These are phyloP conservation scores for Cymbidium sinense DNA, from an alignment of 106 monocot genomes.

Conservation along the genomic window DNA sequence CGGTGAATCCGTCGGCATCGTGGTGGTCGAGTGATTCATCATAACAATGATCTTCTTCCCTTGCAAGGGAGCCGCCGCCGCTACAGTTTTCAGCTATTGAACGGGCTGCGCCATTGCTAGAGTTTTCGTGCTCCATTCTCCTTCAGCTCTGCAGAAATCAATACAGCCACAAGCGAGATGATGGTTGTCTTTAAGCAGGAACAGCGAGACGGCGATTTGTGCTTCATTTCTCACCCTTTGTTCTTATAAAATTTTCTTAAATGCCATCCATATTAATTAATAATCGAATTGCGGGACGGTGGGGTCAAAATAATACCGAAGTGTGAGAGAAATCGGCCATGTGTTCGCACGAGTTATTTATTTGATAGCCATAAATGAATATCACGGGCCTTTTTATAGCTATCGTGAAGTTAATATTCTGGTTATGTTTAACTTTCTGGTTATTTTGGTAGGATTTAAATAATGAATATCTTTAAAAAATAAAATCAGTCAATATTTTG, in stretches of 20 bases:
- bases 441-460: too few relatives aligned
- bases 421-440: too few relatives aligned
- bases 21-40: background rate
- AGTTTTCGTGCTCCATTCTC: slow-evolving; percentile 3
- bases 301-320: too few relatives aligned
- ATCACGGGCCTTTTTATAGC: too few relatives aligned
- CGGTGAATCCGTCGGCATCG: background rate
- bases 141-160: background rate
- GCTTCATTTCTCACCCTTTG: background rate
- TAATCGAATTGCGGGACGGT: too few relatives aligned
- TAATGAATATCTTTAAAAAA: too few relatives aligned
- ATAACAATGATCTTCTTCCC: background rate
- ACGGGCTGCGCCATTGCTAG: background rate
- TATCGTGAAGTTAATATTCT: too few relatives aligned
- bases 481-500: too few relatives aligned
- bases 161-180: background rate
- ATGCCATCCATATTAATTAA: background rate
- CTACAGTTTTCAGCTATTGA: background rate
- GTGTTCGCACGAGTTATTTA: too few relatives aligned
- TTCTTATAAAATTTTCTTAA: background rate
- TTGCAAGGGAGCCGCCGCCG: background rate
- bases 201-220: background rate
- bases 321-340: too few relatives aligned
- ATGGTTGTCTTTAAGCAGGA: background rate
- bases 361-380: too few relatives aligned